Evolutionary conservation across 495 filamentous ascomycete genomes (phyloP), one percentile per base, ranked within the genome.

Genomic region (Cladorrhinum samala): DNA sequence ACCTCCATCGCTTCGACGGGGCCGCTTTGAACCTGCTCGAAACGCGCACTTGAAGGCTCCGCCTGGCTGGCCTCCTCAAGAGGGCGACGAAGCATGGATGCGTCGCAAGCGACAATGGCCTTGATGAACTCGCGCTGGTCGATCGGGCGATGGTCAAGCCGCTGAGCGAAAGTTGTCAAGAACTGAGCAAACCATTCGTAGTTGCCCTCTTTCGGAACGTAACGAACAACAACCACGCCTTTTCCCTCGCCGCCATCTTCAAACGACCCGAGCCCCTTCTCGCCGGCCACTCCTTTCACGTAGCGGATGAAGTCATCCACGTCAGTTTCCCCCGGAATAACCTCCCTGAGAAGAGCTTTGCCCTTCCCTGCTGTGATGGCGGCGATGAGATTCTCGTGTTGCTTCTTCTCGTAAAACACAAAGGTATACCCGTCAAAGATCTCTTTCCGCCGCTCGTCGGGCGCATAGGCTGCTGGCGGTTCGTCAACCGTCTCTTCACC

Each of bases 61-160:
- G 56, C 36, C 13, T 61, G 59, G 16, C 53, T 65, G 1, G 70
- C 72, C 27, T 66, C 64, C 51, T 75, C 71, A 1, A 94, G 77
- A 2, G 83, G 76, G 33, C 80, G 79, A 52, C 85, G 81, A 16
- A 96, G 71, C 21, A 76, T 70, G 50, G 78, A 83, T 3, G 87
- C 80, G 71, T 96, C 84, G 49, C 83, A 85, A 9, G 71, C 82
- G 16, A 97, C 67, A 44, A 98, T 96, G 2, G 88, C 88, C 69
- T 95, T 90, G 8, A 98, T 76, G 55, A 98, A 96, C 56, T 96
- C 91, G 45, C 85, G 89, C 66, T 96, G 93, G 50, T 91, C 84
- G 44, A 96, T 84, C 18, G 91, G 82, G 3, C 88, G 82, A 60
- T 91, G 89, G 52, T 89, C 86, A 14, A 91, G 79, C 41, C 76